Conservation (phyloP, 306 rosid species). For the Hylodesmum podocarpum region DNA sequence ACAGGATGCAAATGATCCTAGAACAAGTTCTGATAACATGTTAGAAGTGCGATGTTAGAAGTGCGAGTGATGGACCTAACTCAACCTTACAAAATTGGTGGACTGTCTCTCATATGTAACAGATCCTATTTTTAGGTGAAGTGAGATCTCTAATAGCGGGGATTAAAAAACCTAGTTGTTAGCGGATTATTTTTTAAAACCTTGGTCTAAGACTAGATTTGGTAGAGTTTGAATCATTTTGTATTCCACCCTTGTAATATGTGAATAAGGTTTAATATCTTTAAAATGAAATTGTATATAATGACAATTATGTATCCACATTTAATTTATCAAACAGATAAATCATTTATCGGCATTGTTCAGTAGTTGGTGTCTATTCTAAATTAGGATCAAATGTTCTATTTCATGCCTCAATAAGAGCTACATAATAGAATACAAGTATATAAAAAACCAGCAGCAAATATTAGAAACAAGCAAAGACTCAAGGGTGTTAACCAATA, state of each 20-base stretch:
- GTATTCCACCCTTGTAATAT: constrained; percentile 1
- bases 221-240: neutral
- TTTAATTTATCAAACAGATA: neutral
- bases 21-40: too few species aligned
- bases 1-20: too few species aligned
- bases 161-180: neutral
- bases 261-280: neutral
- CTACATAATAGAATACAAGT: neutral
- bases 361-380: neutral
- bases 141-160: too few species aligned
- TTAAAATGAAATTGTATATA: constrained; percentile 18
- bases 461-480: constrained; percentile 21
- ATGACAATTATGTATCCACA: neutral
- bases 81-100: too few species aligned
- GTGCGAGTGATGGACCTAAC: too few species aligned
- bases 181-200: neutral
- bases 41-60: too few species aligned
- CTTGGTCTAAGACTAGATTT: neutral
- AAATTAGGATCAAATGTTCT: constrained; percentile 7
- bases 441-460: neutral
- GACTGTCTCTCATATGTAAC: too few species aligned
- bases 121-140: too few species aligned
- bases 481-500: constrained; percentile 13
- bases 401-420: constrained; percentile 6
- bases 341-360: neutral